Conservation (phyloP, 805 yeast genomes). For the Nakazawaea anatomiae region DNA sequence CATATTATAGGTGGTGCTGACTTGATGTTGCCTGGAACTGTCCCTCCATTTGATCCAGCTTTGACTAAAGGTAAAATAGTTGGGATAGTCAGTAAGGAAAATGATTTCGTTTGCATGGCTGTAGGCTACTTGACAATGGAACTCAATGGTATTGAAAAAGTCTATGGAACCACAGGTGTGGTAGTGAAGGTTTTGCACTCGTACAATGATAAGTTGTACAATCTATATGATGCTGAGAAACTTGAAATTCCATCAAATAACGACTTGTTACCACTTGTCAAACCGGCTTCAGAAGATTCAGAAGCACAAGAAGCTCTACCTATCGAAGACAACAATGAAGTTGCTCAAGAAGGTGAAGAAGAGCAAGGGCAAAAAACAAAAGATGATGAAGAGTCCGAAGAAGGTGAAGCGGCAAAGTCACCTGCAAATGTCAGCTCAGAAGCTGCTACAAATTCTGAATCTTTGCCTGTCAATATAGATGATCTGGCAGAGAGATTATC, state of each 20-base stretch:
- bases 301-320: too few relatives aligned
- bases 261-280: constrained; percentile 13
- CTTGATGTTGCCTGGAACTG: constrained; percentile 69
- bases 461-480: constrained; percentile 12
- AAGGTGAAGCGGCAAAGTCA: too few relatives aligned
- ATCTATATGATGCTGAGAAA: constrained; percentile 42
- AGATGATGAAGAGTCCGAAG: too few relatives aligned
- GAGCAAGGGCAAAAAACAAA: too few relatives aligned
- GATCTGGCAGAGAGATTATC: constrained; percentile 31
- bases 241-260: constrained; percentile 35
- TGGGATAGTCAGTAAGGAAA: constrained; percentile 56
- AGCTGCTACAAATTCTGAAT: neutral
- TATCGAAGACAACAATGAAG: too few relatives aligned
- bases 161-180: constrained; percentile 65
- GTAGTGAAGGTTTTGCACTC: constrained; percentile 73
- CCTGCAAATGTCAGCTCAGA: too few relatives aligned
- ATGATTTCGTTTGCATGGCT: constrained; percentile 63
- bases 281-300: neutral
- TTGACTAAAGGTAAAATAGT: constrained; percentile 53
- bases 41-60: constrained; percentile 50
- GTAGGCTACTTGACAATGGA: constrained; percentile 58
- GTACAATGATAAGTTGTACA: constrained; percentile 58
- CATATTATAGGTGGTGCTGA: constrained; percentile 76
- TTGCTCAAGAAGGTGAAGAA: too few relatives aligned
- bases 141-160: constrained; percentile 36